A percentile compares a stretch with the other conserved stretches of the same genome.
These are phyloP conservation scores for Hyphopichia wangnamkhiaoensis DNA, from an alignment of 1,139 yeast genomes.

Conservation along the genomic window DNA sequence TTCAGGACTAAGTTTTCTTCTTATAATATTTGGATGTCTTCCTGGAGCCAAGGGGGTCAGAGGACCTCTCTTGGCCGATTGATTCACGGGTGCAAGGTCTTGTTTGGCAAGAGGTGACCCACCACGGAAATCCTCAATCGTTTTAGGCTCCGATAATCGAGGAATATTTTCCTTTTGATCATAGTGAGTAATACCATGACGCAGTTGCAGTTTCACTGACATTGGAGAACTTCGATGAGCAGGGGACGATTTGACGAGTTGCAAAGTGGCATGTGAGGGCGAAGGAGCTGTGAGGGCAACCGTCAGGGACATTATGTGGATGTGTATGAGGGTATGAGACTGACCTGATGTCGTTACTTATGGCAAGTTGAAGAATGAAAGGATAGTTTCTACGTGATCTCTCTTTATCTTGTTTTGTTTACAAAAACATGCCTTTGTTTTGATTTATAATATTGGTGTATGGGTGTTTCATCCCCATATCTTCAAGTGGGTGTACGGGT, in stretches of 20 bases:
- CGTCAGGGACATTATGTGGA: constrained; percentile 2
- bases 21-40: constrained; percentile 16
- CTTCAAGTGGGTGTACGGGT: too few species aligned
- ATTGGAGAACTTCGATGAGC: neutral
- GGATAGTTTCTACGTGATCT: neutral
- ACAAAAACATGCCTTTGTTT: neutral
- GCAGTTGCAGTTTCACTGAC: too few species aligned
- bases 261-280: neutral
- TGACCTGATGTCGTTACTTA: too few species aligned
- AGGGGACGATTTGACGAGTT: neutral
- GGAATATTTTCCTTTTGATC: neutral
- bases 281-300: constrained; percentile 1
- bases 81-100: neutral
- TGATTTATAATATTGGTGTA: neutral
- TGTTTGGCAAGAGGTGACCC: too few species aligned
- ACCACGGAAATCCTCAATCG: neutral
- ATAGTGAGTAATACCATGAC: too few species aligned
- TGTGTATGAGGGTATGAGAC: too few species aligned
- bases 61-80: constrained; percentile 23
- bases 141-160: neutral
- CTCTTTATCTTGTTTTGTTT: neutral
- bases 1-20: constrained; percentile 16
- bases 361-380: too few species aligned
- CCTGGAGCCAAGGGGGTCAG: constrained; percentile 29
- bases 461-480: neutral